phyloP scores from a whole-genome alignment of 192 early-diverging fungal genomes.

The Coemansia guatemalensis region DNA sequence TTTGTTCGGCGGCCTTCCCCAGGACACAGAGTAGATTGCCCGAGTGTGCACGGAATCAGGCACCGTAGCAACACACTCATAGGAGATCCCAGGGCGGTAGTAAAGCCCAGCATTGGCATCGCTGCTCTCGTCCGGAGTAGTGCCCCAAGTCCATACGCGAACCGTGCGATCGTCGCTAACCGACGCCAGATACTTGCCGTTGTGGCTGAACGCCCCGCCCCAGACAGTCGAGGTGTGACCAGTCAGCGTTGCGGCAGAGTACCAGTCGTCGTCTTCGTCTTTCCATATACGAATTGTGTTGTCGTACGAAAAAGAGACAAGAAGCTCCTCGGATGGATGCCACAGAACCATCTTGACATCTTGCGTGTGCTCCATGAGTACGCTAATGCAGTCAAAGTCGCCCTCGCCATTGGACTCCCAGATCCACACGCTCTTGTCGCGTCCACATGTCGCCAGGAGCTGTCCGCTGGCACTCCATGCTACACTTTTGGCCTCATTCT shows the following conservation, averaged over 20 bases:
- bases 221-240: constrained; percentile 93
- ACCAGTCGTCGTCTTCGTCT: constrained; percentile 98
- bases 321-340: constrained; percentile 83
- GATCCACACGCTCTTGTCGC: constrained; percentile 99
- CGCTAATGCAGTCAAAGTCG: constrained; percentile 95
- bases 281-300: constrained; percentile 93
- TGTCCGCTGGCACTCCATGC: constrained; percentile 81
- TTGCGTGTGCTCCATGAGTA: constrained; percentile 93
- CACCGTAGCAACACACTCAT: constrained; percentile 67
- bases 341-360: constrained; percentile 95
- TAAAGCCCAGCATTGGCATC: constrained; percentile 54
- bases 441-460: constrained; percentile 88
- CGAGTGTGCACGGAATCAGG: constrained; percentile 70
- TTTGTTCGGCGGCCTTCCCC: constrained; percentile 51
- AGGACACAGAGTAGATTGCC: constrained; percentile 91
- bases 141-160: constrained; percentile 71
- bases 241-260: constrained; percentile 78
- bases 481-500: constrained; percentile 96
- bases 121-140: constrained; percentile 17
- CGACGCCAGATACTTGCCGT: constrained; percentile 66
- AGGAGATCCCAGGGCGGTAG: constrained; percentile 60
- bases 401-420: constrained; percentile 85
- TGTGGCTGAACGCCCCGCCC: constrained; percentile 82
- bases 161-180: constrained; percentile 88
- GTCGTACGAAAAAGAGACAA: constrained; percentile 90